Base-by-base conservation (phyloP, 1,284 basidiomycete genomes). In the Puccinia horiana region DNA sequence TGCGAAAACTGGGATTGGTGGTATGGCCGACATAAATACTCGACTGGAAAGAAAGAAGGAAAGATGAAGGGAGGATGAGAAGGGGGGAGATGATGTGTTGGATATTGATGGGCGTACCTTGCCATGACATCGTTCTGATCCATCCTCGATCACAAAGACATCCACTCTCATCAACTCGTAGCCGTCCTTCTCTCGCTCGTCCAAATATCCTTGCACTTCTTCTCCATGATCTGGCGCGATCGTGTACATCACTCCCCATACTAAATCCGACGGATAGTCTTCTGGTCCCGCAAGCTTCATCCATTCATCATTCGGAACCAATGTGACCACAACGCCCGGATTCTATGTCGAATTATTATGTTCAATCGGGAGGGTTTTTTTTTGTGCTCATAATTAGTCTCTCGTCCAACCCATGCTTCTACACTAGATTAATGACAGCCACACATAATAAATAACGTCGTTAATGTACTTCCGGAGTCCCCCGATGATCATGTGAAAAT, bases 401-500 rank as follows among this genome's bases (percentile, higher is more conserved):
- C 16, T 42, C 58, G 58, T 5, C 29, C 29, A 8, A 3, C 29
- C 63, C 63, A 12, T 29, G 9, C n/a, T 18, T 32, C 29, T 23
- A 20, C 12, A 20, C 11, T n/a, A n/a, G n/a, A n/a, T n/a, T n/a
- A n/a, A n/a, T n/a, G n/a, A n/a, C n/a, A n/a, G 58, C 32, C 4
- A 4, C 58, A 1, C n/a, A 44, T 5, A 40, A 35, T 9, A 47
- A 2, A 14, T 1, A 69, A 44, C 20, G 20, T 1, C 5, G 2
- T 29, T 54, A 3, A 18, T 69, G 16, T 73, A 81, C 78, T 63
- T 81, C 78, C 5, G 49, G 32, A n/a, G 78, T 81, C n/a, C 78
- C 78, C 5, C 78, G 49, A 81, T 81, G 78, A 32, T 81, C 78
- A 49, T 81, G 78, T n/a, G 78, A 81, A 16, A 70, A 63, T 63